These are phyloP conservation scores for Populus simonii DNA, from an alignment of 345 rosid genomes.

Conservation along the genomic window DNA sequence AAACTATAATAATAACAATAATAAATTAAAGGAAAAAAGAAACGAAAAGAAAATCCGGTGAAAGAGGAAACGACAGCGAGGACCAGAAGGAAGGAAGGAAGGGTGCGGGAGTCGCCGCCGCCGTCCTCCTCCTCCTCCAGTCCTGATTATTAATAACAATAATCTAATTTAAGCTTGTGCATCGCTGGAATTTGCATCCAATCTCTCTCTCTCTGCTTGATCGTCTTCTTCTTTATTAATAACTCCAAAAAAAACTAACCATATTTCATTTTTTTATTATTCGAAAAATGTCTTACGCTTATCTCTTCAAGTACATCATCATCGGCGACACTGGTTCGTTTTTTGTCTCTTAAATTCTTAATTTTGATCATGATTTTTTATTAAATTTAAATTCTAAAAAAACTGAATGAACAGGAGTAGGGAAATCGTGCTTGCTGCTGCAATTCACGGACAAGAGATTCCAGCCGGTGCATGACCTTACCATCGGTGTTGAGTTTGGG, in stretches of 20 bases:
- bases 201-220: too few species aligned
- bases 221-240: too few species aligned
- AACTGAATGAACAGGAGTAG: conserved; percentile 53
- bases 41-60: background rate
- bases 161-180: too few species aligned
- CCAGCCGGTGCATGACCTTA: conserved; percentile 94
- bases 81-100: background rate
- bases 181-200: too few species aligned
- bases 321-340: conserved; percentile 86
- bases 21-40: background rate
- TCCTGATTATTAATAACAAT: too few species aligned
- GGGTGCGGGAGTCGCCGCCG: too few species aligned
- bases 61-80: background rate
- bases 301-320: conserved; percentile 96
- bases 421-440: conserved; percentile 92
- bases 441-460: conserved; percentile 98
- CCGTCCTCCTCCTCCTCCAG: too few species aligned
- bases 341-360: background rate
- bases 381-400: background rate
- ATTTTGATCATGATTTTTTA: background rate
- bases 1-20: background rate
- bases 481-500: conserved; percentile 94
- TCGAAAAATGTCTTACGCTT: conserved; percentile 71
- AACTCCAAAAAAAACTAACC: too few species aligned
- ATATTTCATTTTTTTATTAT: too few species aligned